Evolutionary conservation across 1,284 basidiomycete genomes (phyloP), one percentile per base, ranked within the genome.

Genomic region (Tranzscheliella williamsii): DNA sequence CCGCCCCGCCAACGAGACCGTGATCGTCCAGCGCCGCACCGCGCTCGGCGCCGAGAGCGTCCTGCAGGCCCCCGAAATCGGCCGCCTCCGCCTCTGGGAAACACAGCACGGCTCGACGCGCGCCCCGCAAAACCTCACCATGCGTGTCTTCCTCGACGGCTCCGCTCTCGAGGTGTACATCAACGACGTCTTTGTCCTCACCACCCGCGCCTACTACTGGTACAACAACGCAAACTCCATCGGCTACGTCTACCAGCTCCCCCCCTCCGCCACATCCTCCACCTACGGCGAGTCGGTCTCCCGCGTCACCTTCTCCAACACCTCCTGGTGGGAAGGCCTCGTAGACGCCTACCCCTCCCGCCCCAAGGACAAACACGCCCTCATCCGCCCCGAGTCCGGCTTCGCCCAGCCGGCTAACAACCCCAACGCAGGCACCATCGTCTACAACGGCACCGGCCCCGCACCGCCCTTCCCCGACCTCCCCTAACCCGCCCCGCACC

Each of bases 281-380:
- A n/a, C n/a, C n/a, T n/a, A n/a, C n/a, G 26, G n/a, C 26, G 26
- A 29, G 3, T 18, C 4, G 36, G 21, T 16, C 13, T n/a, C 13
- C n/a, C 31, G n/a, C 26, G 54, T 57, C 4, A 35, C 27, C 16
- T 40, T 38, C 20, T n/a, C 9, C 15, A 41, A 43, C 21, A 37
- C 41, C 20, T 21, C 24, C 4, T 62, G 58, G 58, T 62, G 58
- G 58, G 43, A 62, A 31, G 58, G 58, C 7, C 31, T 62, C 23
- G 23, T 55, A 21, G 26, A 55, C 20, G 58, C 58, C 5, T 62
- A 51, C 24, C 58, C 58, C 12, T 24, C 43, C 17, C 29, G 57
- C 26, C 46, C 57, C 2, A 51, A 38, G 34, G 41, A 51, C 15
- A 46, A 46, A 17, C 20, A 43, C 23, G 30, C 42, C 29, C 48